These are phyloP conservation scores for Ilyonectria mors-panacis DNA, from an alignment of 2,329 filamentous ascomycete genomes.

Conservation along the genomic window DNA sequence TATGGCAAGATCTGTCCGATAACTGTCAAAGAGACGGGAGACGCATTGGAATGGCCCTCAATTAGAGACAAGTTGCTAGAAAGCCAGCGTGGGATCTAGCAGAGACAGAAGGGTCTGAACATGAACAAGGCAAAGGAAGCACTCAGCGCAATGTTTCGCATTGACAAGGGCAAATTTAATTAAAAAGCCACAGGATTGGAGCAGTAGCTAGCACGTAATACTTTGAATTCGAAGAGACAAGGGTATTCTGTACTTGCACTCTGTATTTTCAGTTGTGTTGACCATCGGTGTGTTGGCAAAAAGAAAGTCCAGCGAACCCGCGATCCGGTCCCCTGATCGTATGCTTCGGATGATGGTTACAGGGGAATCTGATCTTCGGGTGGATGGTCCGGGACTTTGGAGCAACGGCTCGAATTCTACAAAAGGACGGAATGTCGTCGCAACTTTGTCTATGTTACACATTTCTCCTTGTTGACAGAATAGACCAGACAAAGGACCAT, in stretches of 20 bases:
- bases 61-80: constrained; percentile 21
- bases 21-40: constrained; percentile 14
- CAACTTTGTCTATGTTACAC: not conserved
- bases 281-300: not conserved
- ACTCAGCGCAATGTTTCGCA: constrained; percentile 20
- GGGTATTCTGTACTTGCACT: not conserved
- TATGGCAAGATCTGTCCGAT: constrained; percentile 20
- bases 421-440: not conserved
- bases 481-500: too few relatives aligned
- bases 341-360: not conserved
- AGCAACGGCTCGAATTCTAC: not conserved
- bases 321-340: not conserved
- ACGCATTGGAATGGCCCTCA: constrained; percentile 16
- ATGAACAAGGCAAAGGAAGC: constrained; percentile 24
- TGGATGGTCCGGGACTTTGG: not conserved
- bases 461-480: not conserved
- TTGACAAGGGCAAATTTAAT: constrained; percentile 25
- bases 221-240: not conserved
- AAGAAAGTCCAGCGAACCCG: not conserved
- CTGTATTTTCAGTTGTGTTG: too few relatives aligned
- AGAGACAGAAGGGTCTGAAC: constrained; percentile 24
- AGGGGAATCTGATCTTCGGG: not conserved
- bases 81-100: constrained; percentile 21
- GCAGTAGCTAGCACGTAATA: not conserved
- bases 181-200: not conserved